phyloP scores from a whole-genome alignment of 352 stramenopile species.

The Phytophthora pini region DNA sequence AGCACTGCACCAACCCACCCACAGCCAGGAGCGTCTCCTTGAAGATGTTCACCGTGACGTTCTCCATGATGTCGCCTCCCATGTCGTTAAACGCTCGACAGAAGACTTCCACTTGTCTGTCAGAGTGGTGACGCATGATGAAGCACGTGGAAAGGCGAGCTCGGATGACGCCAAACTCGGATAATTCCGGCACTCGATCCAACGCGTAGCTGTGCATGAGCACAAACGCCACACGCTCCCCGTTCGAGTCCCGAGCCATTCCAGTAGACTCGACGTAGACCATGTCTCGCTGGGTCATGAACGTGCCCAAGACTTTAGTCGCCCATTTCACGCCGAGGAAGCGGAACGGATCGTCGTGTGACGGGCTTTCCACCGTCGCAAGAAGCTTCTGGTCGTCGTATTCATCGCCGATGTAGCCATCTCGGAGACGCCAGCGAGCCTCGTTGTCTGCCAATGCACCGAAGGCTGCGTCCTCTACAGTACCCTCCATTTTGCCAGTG shows the following conservation, averaged over 20 bases:
- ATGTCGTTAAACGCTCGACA: constrained; percentile 54
- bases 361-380: constrained; percentile 37
- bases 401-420: constrained; percentile 44
- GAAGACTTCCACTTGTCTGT: constrained; percentile 52
- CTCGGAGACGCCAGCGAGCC: constrained; percentile 36
- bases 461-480: constrained; percentile 44
- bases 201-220: constrained; percentile 49
- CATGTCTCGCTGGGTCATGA: constrained; percentile 42
- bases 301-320: constrained; percentile 33
- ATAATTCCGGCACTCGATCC: constrained; percentile 40
- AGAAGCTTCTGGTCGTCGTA: constrained; percentile 46
- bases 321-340: constrained; percentile 55
- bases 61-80: constrained; percentile 43
- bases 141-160: constrained; percentile 49
- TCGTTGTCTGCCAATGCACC: constrained; percentile 42
- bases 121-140: constrained; percentile 41
- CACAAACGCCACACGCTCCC: constrained; percentile 32
- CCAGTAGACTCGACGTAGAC: constrained; percentile 49
- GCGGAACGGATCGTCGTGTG: constrained; percentile 42
- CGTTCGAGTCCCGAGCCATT: constrained; percentile 35
- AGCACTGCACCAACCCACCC: constrained; percentile 48
- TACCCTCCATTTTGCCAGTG: constrained; percentile 46
- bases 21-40: constrained; percentile 45
- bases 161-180: constrained; percentile 45
- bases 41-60: constrained; percentile 43